A percentile compares a stretch with the other conserved stretches of the same genome.
Conservation (phyloP, 2,329 filamentous ascomycete genomes). For the Zarea fungicola region DNA sequence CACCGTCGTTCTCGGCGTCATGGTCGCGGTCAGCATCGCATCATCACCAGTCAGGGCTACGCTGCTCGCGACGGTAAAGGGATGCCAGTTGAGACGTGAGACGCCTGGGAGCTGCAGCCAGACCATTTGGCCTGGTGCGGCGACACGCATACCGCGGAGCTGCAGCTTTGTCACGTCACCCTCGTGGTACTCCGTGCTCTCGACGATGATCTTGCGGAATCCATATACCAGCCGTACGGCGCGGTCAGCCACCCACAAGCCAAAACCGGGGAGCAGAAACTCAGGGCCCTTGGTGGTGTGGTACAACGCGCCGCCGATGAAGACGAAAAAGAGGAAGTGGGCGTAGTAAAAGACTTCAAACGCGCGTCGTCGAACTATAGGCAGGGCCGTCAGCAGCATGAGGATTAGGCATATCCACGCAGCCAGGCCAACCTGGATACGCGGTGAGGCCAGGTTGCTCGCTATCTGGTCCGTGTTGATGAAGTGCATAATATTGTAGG, state of each 20-base stretch:
- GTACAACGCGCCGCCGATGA: slow-evolving; percentile 19
- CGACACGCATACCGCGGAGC: slow-evolving; percentile 13
- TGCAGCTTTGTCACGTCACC: slow-evolving; percentile 21
- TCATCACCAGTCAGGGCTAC: slow-evolving; percentile 10
- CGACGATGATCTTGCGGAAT: slow-evolving; percentile 15
- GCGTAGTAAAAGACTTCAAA: slow-evolving; percentile 23
- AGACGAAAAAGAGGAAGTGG: slow-evolving; percentile 21
- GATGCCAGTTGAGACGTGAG: slow-evolving; percentile 22
- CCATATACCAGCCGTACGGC: slow-evolving; percentile 18
- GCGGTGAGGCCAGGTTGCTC: slow-evolving; percentile 11
- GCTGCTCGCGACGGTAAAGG: slow-evolving; percentile 20
- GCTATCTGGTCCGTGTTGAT: slow-evolving; percentile 19
- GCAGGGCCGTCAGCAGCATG: slow-evolving; percentile 19
- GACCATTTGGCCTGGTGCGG: slow-evolving; percentile 19
- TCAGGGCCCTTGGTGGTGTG: slow-evolving; percentile 21
- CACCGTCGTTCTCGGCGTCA: slow-evolving; percentile 10
- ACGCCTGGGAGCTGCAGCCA: slow-evolving; percentile 21
- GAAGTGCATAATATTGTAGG: slow-evolving; percentile 18
- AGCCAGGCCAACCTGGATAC: slow-evolving; percentile 19
- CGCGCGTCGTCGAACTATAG: slow-evolving; percentile 15
- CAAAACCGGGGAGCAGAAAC: slow-evolving; percentile 20
- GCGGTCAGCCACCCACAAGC: slow-evolving; percentile 20
- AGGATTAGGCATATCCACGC: slow-evolving; percentile 18
- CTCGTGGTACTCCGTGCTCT: slow-evolving; percentile 13
- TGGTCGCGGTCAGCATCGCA: neutral